phyloP scores from a whole-genome alignment of 148 eudicot species.

The Chenopodium formosanum region DNA sequence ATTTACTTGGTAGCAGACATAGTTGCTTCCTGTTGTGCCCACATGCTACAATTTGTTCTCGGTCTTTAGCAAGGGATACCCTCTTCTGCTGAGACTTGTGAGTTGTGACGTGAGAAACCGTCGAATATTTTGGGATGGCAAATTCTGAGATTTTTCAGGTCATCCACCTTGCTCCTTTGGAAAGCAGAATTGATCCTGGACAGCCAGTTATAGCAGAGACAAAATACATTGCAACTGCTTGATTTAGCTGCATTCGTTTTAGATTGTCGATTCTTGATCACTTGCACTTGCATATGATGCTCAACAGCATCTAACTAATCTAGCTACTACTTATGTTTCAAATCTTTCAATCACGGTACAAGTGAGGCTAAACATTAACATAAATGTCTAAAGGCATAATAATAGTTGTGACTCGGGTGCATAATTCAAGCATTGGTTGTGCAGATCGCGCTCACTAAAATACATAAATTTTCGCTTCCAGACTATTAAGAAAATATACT shows the following conservation, averaged over 20 bases:
- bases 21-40: conserved; percentile 20
- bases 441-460: no score
- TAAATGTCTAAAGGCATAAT: no score
- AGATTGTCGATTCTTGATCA: background rate
- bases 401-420: no score
- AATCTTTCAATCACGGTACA: no score
- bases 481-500: no score
- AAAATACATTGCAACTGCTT: background rate
- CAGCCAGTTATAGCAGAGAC: background rate
- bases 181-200: background rate
- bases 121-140: background rate
- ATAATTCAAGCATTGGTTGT: no score
- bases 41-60: background rate
- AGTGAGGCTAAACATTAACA: no score
- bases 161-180: background rate
- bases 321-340: no score
- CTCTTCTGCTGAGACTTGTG: background rate
- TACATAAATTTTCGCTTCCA: no score
- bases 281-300: background rate
- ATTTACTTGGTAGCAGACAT: conserved; percentile 10
- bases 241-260: background rate
- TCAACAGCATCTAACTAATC: background rate
- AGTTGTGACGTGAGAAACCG: background rate
- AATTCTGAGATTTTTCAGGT: background rate
- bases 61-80: background rate